A percentile compares a stretch with the other conserved stretches of the same genome.
Conservation (phyloP, 2,329 filamentous ascomycete species). For the Alternaria burnsii region DNA sequence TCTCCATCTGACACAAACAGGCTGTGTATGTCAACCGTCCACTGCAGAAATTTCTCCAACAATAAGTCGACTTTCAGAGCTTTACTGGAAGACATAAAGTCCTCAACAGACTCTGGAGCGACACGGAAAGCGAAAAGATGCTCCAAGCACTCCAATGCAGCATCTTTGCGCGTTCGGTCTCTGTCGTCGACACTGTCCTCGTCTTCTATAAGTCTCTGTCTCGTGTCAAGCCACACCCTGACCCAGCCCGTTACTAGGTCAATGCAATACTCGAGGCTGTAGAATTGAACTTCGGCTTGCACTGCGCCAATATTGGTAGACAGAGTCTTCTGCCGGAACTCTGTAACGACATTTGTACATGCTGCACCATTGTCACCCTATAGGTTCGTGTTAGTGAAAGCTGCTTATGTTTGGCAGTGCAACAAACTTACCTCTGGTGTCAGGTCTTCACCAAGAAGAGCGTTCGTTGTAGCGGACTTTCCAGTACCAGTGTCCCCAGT, state of each 20-base stretch:
- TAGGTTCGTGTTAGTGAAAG: neutral
- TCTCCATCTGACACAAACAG: constrained; percentile 13
- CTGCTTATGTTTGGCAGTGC: no score
- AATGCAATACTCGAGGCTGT: constrained; percentile 9
- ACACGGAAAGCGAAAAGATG: constrained; percentile 12
- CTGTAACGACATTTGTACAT: constrained; percentile 21
- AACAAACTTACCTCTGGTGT: constrained; percentile 18
- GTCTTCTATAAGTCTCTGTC: constrained; percentile 6
- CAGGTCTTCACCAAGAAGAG: constrained; percentile 20
- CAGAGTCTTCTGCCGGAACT: constrained; percentile 13
- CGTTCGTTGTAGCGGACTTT: constrained; percentile 28
- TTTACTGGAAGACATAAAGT: constrained; percentile 17
- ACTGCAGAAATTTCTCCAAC: constrained; percentile 15
- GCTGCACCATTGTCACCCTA: constrained; percentile 17
- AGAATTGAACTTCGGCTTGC: constrained; percentile 23
- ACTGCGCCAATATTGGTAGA: constrained; percentile 13
- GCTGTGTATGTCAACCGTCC: constrained; percentile 19
- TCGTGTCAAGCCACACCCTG: constrained; percentile 2
- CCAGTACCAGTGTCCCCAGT: constrained; percentile 29
- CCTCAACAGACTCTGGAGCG: constrained; percentile 9
- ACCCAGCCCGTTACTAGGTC: constrained; percentile 15
- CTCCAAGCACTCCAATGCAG: constrained; percentile 9
- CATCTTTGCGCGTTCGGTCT: constrained; percentile 1
- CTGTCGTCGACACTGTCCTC: constrained; percentile 14
- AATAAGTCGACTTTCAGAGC: neutral